Percentiles rank a stretch among this genome's conserved stretches.
Conservation (phyloP, 139 green algal species). For the Yamagishiella unicocca region DNA sequence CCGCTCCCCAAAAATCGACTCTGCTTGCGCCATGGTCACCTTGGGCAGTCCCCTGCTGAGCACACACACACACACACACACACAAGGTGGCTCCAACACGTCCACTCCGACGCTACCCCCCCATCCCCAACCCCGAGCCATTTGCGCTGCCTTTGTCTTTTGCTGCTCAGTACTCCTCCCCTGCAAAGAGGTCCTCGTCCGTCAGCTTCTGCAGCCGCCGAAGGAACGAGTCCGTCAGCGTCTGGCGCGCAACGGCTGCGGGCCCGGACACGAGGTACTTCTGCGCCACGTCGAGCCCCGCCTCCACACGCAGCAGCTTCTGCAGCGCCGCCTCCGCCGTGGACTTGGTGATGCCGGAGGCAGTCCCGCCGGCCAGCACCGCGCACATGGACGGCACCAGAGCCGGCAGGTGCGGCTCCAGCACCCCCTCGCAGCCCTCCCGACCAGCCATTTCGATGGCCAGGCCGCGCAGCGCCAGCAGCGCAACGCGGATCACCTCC, state of each 20-base stretch:
- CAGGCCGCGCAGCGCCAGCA: slow-evolving; percentile 72
- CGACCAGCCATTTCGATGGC: slow-evolving; percentile 37
- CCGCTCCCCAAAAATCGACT: no score
- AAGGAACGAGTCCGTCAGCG: slow-evolving; percentile 76
- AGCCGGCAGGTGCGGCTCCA: slow-evolving; percentile 70
- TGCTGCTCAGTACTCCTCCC: slow-evolving; percentile 63
- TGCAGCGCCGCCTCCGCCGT: slow-evolving; percentile 57
- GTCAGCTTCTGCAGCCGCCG: slow-evolving; percentile 68
- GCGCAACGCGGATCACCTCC: slow-evolving; percentile 75
- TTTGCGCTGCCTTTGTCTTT: background rate
- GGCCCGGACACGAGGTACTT: slow-evolving; percentile 61
- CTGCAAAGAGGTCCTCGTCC: slow-evolving; percentile 68
- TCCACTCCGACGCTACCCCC: no score
- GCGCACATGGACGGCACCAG: slow-evolving; percentile 74
- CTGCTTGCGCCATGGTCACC: no score
- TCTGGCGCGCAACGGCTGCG: slow-evolving; percentile 57
- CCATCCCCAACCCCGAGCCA: no score
- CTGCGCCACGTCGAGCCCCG: slow-evolving; percentile 57
- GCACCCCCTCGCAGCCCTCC: background rate
- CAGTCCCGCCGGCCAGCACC: slow-evolving; percentile 50
- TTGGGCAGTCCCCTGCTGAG: no score
- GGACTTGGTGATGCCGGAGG: slow-evolving; percentile 9
- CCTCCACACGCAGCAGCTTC: slow-evolving; percentile 54
- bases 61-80: no score
- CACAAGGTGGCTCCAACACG: no score